Conservation (phyloP, 1,139 yeast species). For the Blastobotrys malaysiensis region DNA sequence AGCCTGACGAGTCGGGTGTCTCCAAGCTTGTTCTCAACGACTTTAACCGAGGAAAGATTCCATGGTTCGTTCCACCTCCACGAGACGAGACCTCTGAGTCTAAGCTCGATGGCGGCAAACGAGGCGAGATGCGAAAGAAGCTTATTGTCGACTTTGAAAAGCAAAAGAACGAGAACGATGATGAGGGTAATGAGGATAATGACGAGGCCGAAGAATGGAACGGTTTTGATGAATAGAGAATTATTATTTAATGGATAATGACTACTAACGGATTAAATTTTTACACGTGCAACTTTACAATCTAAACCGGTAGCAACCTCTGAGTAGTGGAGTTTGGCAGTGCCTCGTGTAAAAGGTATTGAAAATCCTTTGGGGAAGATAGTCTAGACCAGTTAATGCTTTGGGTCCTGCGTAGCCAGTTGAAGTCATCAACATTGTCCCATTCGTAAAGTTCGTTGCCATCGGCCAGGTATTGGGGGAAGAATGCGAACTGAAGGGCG, state of each 20-base stretch:
- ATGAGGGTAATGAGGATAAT: conserved; percentile 14
- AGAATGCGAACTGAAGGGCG: conserved; percentile 21
- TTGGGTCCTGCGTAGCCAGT: conserved; percentile 23
- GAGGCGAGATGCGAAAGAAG: conserved; percentile 28
- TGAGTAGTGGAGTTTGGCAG: not conserved
- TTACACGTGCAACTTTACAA: not conserved
- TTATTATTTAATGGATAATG: conserved; percentile 1
- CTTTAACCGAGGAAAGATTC: conserved; percentile 94
- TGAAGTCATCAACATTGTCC: conserved; percentile 29
- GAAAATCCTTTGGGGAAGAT: not conserved
- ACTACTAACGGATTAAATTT: not conserved
- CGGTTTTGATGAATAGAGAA: conserved; percentile 13
- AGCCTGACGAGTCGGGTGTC: conserved; percentile 92
- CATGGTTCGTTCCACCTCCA: conserved; percentile 97
- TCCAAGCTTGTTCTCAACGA: conserved; percentile 88
- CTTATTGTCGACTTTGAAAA: conserved; percentile 16
- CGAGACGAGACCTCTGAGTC: conserved; percentile 34
- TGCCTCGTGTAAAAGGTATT: not conserved
- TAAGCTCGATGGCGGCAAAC: conserved; percentile 22
- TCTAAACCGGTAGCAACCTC: not conserved
- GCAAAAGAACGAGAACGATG: conserved; percentile 9
- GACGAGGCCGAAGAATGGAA: conserved; percentile 20
- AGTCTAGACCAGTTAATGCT: conserved; percentile 22
- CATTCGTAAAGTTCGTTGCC: conserved; percentile 9
- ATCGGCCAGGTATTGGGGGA: conserved; percentile 13